A percentile compares a stretch with the other conserved stretches of the same genome.
These are phyloP conservation scores for Backusella liffmaniae DNA, from an alignment of 192 early-diverging fungal genomes.

Conservation along the genomic window DNA sequence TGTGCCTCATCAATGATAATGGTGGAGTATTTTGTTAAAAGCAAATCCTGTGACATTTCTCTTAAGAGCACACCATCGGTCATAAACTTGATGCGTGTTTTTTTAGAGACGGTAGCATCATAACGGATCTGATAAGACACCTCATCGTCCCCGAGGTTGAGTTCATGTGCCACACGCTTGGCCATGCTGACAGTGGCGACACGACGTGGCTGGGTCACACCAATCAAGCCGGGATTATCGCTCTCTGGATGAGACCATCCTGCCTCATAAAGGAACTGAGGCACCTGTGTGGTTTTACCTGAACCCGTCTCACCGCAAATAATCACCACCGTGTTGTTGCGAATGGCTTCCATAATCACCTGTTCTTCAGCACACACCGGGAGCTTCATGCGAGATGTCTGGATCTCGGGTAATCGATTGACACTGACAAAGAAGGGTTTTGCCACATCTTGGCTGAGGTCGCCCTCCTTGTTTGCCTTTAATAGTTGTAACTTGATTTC, in stretches of 20 bases:
- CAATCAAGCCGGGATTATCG: slow-evolving; percentile 87
- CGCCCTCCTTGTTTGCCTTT: slow-evolving; percentile 34
- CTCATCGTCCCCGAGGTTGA: slow-evolving; percentile 69
- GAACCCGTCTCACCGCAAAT: slow-evolving; percentile 98
- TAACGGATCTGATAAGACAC: slow-evolving; percentile 90
- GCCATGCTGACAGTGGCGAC: slow-evolving; percentile 98
- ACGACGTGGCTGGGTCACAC: slow-evolving; percentile 96
- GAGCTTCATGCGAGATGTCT: slow-evolving; percentile 73
- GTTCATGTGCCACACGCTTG: slow-evolving; percentile 88
- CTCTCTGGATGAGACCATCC: slow-evolving; percentile 89
- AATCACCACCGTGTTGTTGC: slow-evolving; percentile 81
- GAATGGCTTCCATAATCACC: slow-evolving; percentile 95
- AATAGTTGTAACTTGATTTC: slow-evolving; percentile 34
- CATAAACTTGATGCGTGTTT: slow-evolving; percentile 97
- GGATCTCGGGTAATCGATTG: slow-evolving; percentile 70
- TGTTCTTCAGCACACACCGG: slow-evolving; percentile 96
- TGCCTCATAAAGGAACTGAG: slow-evolving; percentile 97
- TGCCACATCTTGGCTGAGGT: slow-evolving; percentile 26
- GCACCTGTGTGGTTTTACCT: slow-evolving; percentile 96
- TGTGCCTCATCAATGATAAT: slow-evolving; percentile 99
- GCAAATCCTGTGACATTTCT: slow-evolving; percentile 84
- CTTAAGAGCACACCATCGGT: slow-evolving; percentile 98
- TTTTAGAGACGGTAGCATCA: slow-evolving; percentile 71
- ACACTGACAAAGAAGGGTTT: slow-evolving; percentile 74
- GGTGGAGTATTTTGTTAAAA: slow-evolving; percentile 90